Evolutionary conservation across 2,329 filamentous ascomycete genomes (phyloP), one percentile per base, ranked within the genome.

Genomic region (Fusarium goolgardi): DNA sequence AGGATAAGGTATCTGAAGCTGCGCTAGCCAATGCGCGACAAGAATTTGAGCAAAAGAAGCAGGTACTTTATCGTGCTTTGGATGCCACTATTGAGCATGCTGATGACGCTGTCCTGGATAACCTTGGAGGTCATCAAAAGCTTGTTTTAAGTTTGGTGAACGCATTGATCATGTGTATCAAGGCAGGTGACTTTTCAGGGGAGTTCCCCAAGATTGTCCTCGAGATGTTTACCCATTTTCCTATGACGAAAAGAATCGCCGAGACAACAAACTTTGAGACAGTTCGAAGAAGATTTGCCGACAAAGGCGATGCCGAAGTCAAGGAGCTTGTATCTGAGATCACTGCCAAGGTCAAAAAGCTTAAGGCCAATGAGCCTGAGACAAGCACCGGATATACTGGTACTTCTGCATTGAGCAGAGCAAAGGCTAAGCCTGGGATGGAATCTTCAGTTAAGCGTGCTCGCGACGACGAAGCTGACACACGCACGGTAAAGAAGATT

Each of bases 211-310:
- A 86, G 67, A 82, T 84, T 20, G 77, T 86, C n/a, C 80, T 89
- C 20, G 80, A 85, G 52, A 82, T 92, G 32, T 84, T 93, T 75
- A 84, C 88, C 7, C 80, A 84, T 56, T 88, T 88, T 59, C 88
- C 85, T 35, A 90, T 89, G 59, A 83, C 89, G 41, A 87, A 84
- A 49, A 86, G 84, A 67, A 87, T 88, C 35, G 79, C 88, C 41
- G 86, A 89, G 67, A 88, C 86, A 63, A 85, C 88, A 40, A 91
- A 91, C 72, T 86, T 93, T 57, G 85, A 87, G 59, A 88, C 86
- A 55, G 85, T 91, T 18, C 83, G 88, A 40, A 87, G 87, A 63
- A 84, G 86, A 11, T 87, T 91, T 73, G 84, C 83, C 62, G 89
- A 87, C 72, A 88, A 88, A 71, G 90, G 88, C 27, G 89, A 91